phyloP scores from a whole-genome alignment of 2,329 filamentous ascomycete genomes.

The Arthroderma sp. region DNA sequence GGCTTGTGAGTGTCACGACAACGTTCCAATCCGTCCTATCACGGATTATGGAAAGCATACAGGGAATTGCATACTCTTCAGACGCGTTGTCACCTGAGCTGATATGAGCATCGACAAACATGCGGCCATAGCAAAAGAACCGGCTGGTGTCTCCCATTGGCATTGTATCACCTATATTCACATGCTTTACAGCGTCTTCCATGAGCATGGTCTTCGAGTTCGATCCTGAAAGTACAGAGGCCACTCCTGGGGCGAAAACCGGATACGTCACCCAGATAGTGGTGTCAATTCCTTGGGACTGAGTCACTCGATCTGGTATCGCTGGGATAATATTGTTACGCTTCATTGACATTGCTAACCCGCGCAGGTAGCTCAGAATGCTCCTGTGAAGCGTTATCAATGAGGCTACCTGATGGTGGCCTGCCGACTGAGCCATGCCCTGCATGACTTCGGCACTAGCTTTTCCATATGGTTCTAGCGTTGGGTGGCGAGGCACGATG shows the following conservation, averaged over 20 bases:
- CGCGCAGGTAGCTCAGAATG: conserved; percentile 53
- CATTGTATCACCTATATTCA: conserved; percentile 49
- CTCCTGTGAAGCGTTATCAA: conserved; percentile 39
- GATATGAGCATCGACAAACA: conserved; percentile 60
- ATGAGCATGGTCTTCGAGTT: conserved; percentile 31
- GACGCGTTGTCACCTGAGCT: conserved; percentile 59
- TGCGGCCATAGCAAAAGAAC: conserved; percentile 66
- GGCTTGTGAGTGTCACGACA: conserved; percentile 62
- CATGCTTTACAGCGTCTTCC: conserved; percentile 31
- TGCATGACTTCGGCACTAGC: conserved; percentile 28
- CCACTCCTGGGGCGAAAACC: conserved; percentile 55
- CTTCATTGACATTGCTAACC: conserved; percentile 70
- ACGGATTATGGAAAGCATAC: conserved; percentile 62
- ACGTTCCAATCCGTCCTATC: conserved; percentile 55
- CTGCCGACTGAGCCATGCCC: conserved; percentile 31
- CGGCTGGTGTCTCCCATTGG: conserved; percentile 62
- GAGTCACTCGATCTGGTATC: conserved; percentile 46
- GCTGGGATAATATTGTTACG: conserved; percentile 64
- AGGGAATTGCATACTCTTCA: conserved; percentile 56
- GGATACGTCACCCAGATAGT: conserved; percentile 74
- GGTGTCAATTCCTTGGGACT: conserved; percentile 64
- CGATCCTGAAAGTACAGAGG: conserved; percentile 54
- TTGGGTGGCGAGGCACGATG: conserved; percentile 27
- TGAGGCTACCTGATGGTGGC: conserved; percentile 33
- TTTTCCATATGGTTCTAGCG: conserved; percentile 26